Evolutionary conservation across 768 basidiomycete species (phyloP), one percentile per base, ranked within the genome.

Genomic region (Russula sp.): DNA sequence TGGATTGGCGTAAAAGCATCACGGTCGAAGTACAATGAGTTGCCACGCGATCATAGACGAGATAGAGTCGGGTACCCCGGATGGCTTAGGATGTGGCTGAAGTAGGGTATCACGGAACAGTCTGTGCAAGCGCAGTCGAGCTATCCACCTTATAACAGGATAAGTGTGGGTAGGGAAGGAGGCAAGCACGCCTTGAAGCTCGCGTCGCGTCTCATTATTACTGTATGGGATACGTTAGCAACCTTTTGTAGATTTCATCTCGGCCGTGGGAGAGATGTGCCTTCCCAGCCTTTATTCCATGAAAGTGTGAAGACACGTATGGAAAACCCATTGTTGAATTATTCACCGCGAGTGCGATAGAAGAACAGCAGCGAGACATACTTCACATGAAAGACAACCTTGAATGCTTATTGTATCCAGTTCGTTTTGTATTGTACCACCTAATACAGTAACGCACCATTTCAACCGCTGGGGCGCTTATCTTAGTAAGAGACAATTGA

Each of bases 291-390:
- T 0, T 79, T 79, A 11, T 86, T 91, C 71, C 88, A 91, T 69
- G 70, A 77, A 46, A 84, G 83, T 4, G 89, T 92, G 30, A 80
- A 81, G 73, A 73, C 80, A 65, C 80, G 90, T 55, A 84, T 86
- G 76, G 72, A 76, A 18, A 75, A 79, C 62, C 34, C 74, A 60
- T 65, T 69, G 2, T 71, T 85, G 61, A 77, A 79, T 16, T 91
- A 90, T 72, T 77, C 70, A 48, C 88, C 89, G 7, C 77, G 75
- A 44, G 88, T 88, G 46, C 71, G 61, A 52, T 89, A 82, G 78
- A 73, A 69, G 34, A 65, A 71, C 4, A 78, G 83, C 0, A 79
- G 76, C 5, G 83, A 85, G 71, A 70, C 71, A 0, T 89, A 84
- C 67, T 79, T 83, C 18, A 65, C 72, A 11, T 79, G 68, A 75